These are phyloP conservation scores for Polytrichum commune DNA, from an alignment of 225 moss, liverwort and hornwort species.

Conservation along the genomic window DNA sequence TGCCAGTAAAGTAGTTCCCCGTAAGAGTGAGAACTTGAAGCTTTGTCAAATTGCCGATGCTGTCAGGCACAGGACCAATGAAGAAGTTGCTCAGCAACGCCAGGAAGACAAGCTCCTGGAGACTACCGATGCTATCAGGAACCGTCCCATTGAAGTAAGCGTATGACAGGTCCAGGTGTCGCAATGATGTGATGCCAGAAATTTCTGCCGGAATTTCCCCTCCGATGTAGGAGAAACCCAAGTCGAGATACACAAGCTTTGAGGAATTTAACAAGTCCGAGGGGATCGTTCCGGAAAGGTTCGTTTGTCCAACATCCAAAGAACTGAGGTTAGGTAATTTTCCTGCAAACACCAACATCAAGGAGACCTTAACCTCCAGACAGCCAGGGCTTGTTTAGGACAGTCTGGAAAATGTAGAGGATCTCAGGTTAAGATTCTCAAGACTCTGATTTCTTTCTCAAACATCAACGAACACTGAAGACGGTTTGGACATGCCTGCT, in stretches of 20 bases:
- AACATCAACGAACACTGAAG: too few relatives aligned
- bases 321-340: constrained; percentile 9
- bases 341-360: constrained; percentile 2
- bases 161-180: constrained; percentile 13
- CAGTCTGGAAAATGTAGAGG: too few relatives aligned
- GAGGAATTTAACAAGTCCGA: constrained; percentile 23
- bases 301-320: constrained; percentile 13
- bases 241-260: constrained; percentile 16
- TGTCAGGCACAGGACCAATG: constrained; percentile 12
- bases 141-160: constrained; percentile 18
- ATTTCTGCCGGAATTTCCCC: constrained; percentile 20
- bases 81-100: constrained; percentile 7
- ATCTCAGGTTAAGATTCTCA: too few relatives aligned
- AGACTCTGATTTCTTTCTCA: too few relatives aligned
- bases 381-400: too few relatives aligned
- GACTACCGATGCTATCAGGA: constrained; percentile 12
- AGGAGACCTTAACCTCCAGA: too few relatives aligned
- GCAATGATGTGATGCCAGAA: constrained; percentile 3
- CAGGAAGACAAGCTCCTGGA: constrained; percentile 8
- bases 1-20: constrained; percentile 13
- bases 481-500: too few relatives aligned
- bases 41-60: constrained; percentile 15
- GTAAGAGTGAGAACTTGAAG: constrained; percentile 19
- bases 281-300: constrained; percentile 13
- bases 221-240: constrained; percentile 11